Percentiles rank a stretch among this genome's conserved stretches.
These are phyloP conservation scores for Aspergillus nanangensis DNA, from an alignment of 495 filamentous ascomycete genomes.

Conservation along the genomic window DNA sequence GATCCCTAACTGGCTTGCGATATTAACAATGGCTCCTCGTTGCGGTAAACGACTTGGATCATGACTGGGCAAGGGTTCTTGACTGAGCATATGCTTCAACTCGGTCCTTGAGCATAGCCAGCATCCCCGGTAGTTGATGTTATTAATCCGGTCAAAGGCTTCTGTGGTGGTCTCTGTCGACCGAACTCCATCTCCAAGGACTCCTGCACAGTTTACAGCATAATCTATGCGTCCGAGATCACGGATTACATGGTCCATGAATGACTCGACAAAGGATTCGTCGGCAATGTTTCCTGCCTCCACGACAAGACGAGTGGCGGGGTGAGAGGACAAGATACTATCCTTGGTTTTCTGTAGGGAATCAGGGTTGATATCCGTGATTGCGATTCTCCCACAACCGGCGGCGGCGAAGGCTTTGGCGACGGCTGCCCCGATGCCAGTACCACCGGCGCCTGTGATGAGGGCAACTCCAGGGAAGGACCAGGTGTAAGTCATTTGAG, in stretches of 20 bases:
- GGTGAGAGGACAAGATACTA: slow-evolving; percentile 24
- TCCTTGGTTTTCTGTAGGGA: slow-evolving; percentile 31
- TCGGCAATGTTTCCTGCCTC: slow-evolving; percentile 36
- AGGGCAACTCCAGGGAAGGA: slow-evolving; percentile 29
- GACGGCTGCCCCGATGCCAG: slow-evolving; percentile 48
- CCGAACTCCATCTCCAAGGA: slow-evolving; percentile 31
- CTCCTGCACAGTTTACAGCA: slow-evolving; percentile 47
- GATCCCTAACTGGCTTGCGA: slow-evolving; percentile 51
- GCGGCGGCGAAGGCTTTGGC: slow-evolving; percentile 45
- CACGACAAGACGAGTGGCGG: slow-evolving; percentile 23
- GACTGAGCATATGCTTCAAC: slow-evolving; percentile 42
- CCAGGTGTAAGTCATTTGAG: slow-evolving; percentile 7
- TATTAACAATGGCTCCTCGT: slow-evolving; percentile 47
- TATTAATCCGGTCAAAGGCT: slow-evolving; percentile 46
- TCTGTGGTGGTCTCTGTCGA: slow-evolving; percentile 31
- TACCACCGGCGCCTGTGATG: slow-evolving; percentile 28
- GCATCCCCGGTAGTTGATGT: slow-evolving; percentile 47
- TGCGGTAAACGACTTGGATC: slow-evolving; percentile 24
- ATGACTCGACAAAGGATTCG: slow-evolving; percentile 36
- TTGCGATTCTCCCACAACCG: slow-evolving; percentile 44
- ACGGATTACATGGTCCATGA: slow-evolving; percentile 25
- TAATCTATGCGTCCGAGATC: slow-evolving; percentile 48
- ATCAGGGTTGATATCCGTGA: slow-evolving; percentile 43
- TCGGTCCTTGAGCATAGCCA: slow-evolving; percentile 48
- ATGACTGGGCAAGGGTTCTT: slow-evolving; percentile 41